Evolutionary conservation across 768 basidiomycete species (phyloP).

Genomic region (Coprinellus aureogranulatus): DNA sequence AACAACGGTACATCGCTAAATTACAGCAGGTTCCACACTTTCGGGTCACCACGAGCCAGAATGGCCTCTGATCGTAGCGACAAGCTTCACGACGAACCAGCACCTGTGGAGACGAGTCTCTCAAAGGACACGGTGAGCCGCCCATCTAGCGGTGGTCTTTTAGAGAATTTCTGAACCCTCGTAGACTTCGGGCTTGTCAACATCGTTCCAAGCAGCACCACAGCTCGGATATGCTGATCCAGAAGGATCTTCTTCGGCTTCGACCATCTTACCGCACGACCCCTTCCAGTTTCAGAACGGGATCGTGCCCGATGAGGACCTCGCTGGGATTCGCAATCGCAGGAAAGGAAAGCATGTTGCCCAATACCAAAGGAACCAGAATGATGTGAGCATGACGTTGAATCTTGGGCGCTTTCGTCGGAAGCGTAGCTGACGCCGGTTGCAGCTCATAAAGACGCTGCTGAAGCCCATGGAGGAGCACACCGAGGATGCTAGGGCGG

Average conservation of each 20-base stretch:
- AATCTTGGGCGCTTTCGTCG: neutral
- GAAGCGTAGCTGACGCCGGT: no score
- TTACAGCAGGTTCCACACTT: neutral
- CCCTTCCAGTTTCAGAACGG: constrained; percentile 1
- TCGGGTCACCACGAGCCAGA: neutral
- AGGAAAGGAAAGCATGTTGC: constrained; percentile 1
- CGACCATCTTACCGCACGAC: neutral
- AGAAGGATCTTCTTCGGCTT: neutral
- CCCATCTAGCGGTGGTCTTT: neutral
- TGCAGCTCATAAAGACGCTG: constrained; percentile 73
- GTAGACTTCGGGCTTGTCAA: neutral
- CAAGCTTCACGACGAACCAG: neutral
- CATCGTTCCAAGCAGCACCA: neutral
- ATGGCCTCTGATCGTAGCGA: neutral
- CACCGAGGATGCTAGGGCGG: constrained; percentile 74
- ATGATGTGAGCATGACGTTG: neutral
- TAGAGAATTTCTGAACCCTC: no score
- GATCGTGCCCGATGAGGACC: neutral
- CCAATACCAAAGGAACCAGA: constrained; percentile 1
- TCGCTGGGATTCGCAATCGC: constrained; percentile 1
- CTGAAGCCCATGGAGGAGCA: constrained; percentile 91
- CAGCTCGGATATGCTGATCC: neutral
- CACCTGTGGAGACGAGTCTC: neutral
- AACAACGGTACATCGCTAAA: neutral
- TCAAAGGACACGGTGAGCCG: neutral